A percentile compares a stretch with the other conserved stretches of the same genome.
phyloP scores from a whole-genome alignment of 2,329 filamentous ascomycete species.

The Xylaria sp. region DNA sequence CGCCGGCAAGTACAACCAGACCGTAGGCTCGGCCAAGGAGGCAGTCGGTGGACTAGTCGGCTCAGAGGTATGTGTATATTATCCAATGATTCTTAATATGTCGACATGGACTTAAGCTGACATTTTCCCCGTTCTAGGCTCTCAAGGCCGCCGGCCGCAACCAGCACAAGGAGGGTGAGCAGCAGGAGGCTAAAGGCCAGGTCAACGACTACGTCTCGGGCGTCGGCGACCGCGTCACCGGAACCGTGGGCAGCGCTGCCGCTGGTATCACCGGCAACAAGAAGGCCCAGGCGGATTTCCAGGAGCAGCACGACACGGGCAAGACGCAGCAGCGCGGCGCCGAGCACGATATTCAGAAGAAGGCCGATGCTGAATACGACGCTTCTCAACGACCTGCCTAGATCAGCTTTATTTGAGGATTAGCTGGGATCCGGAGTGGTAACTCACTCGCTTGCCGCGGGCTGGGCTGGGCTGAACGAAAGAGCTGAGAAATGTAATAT shows the following conservation, averaged over 20 bases:
- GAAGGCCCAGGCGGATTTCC: slow-evolving; percentile 66
- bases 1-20: slow-evolving; percentile 84
- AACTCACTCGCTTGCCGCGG: not conserved
- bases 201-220: slow-evolving; percentile 75
- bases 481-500: not conserved
- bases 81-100: too few relatives aligned
- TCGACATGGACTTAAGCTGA: too few relatives aligned
- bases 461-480: not conserved
- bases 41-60: slow-evolving; percentile 76
- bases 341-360: slow-evolving; percentile 80
- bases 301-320: slow-evolving; percentile 76
- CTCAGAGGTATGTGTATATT: slow-evolving; percentile 64
- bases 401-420: not conserved
- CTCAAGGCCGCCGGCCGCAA: slow-evolving; percentile 75
- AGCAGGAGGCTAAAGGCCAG: slow-evolving; percentile 83
- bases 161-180: slow-evolving; percentile 82
- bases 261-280: slow-evolving; percentile 76
- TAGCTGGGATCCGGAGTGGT: too few relatives aligned
- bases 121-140: slow-evolving; percentile 46
- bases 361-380: slow-evolving; percentile 56
- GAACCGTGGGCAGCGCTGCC: slow-evolving; percentile 72
- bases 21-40: slow-evolving; percentile 85
- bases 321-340: slow-evolving; percentile 85
- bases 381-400: slow-evolving; percentile 28
- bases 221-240: slow-evolving; percentile 68